These are phyloP conservation scores for Neohortaea acidophila DNA, from an alignment of 495 filamentous ascomycete genomes.

Conservation along the genomic window DNA sequence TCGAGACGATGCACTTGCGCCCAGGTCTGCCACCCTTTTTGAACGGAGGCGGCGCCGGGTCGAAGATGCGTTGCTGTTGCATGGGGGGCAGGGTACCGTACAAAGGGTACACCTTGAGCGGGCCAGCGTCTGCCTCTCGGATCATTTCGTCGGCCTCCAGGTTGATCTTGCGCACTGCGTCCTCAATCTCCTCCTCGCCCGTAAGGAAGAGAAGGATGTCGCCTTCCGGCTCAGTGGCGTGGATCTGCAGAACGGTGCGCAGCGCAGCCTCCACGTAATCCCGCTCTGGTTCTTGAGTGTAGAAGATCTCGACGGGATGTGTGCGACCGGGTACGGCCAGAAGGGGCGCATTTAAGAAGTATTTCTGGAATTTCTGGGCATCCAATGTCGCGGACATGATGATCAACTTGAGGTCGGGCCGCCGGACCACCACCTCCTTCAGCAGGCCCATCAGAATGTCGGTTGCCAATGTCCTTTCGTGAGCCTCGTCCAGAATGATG, in stretches of 20 bases:
- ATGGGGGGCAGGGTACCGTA: constrained; percentile 85
- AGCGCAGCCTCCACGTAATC: constrained; percentile 95
- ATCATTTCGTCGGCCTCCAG: constrained; percentile 84
- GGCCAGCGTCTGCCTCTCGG: constrained; percentile 77
- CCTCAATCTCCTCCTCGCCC: constrained; percentile 98
- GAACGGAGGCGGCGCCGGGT: constrained; percentile 59
- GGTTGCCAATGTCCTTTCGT: constrained; percentile 92
- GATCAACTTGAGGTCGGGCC: constrained; percentile 83
- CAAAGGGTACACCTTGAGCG: constrained; percentile 77
- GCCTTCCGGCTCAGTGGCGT: constrained; percentile 79
- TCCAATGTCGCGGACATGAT: constrained; percentile 93
- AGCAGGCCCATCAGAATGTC: constrained; percentile 95
- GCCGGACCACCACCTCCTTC: constrained; percentile 79
- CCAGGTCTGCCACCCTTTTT: constrained; percentile 68
- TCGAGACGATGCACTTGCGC: constrained; percentile 88
- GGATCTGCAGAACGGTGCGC: constrained; percentile 89
- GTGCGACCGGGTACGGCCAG: constrained; percentile 92
- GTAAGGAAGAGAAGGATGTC: constrained; percentile 95
- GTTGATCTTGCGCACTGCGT: constrained; percentile 77
- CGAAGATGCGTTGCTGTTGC: constrained; percentile 92
- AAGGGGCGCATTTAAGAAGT: constrained; percentile 77
- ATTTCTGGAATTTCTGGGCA: constrained; percentile 94
- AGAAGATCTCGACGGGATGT: constrained; percentile 95
- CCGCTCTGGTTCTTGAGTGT: constrained; percentile 87
- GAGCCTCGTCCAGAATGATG: constrained; percentile 96